Evolutionary conservation across 1,284 basidiomycete species (phyloP).

Genomic region (Cutaneotrichosporon dermatis): DNA sequence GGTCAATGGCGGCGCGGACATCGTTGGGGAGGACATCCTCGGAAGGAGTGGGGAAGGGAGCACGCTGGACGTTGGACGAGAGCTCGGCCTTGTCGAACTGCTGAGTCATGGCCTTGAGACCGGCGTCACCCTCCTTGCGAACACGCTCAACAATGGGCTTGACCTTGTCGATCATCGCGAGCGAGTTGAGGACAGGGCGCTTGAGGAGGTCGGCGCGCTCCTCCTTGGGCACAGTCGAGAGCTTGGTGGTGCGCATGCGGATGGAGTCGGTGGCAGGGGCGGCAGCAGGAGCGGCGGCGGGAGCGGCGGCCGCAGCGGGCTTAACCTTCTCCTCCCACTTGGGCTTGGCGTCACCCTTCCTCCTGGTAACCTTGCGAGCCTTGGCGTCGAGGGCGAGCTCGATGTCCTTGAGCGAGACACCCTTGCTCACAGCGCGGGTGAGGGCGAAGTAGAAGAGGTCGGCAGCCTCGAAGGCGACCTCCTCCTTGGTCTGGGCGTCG

Average conservation of each 20-base stretch:
- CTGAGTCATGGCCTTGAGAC: constrained; percentile 81
- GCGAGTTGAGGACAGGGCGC: constrained; percentile 85
- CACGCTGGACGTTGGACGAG: constrained; percentile 48
- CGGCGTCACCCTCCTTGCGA: constrained; percentile 75
- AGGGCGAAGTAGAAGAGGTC: constrained; percentile 94
- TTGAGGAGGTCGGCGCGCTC: constrained; percentile 70
- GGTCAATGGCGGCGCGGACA: constrained; percentile 80
- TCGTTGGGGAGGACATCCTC: constrained; percentile 58
- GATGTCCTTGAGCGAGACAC: constrained; percentile 79
- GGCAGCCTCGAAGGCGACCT: constrained; percentile 93
- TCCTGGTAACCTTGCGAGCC: constrained; percentile 78
- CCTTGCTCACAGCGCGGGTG: constrained; percentile 77
- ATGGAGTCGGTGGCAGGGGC: constrained; percentile 53
- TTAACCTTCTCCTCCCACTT: constrained; percentile 58
- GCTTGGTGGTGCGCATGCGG: constrained; percentile 68
- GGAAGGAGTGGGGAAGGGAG: constrained; percentile 48
- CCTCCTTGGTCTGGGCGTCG: constrained; percentile 70
- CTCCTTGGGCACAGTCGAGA: constrained; percentile 56
- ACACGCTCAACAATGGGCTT: constrained; percentile 91
- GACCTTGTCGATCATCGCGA: constrained; percentile 92
- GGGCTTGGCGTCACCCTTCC: constrained; percentile 90
- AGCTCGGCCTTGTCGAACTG: constrained; percentile 79
- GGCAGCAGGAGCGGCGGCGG: constrained; percentile 29
- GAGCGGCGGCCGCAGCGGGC: constrained; percentile 27
- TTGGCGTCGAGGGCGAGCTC: constrained; percentile 81